phyloP scores from a whole-genome alignment of 2,329 filamentous ascomycete species.

The Claviceps capensis region DNA sequence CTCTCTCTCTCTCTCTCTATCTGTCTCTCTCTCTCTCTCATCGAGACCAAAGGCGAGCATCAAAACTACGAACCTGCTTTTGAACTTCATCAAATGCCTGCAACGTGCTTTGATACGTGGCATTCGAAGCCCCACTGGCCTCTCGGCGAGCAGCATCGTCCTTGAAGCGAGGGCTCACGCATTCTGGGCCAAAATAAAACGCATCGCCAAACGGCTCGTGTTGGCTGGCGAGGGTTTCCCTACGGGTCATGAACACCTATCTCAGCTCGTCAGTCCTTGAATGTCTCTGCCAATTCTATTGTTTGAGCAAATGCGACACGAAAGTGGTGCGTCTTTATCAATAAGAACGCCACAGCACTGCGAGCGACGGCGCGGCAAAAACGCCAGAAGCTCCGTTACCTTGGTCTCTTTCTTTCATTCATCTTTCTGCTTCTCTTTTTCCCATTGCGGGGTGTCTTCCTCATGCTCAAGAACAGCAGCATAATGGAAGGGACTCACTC shows the following conservation, averaged over 20 bases:
- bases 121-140: slow-evolving; percentile 52
- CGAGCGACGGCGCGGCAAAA: too few species aligned
- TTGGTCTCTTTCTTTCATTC: neutral
- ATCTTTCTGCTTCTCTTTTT: neutral
- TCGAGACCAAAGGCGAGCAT: too few species aligned
- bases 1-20: too few species aligned
- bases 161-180: slow-evolving; percentile 66
- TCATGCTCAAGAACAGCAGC: neutral
- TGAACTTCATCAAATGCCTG: slow-evolving; percentile 59
- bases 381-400: too few species aligned
- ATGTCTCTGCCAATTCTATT: neutral
- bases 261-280: neutral
- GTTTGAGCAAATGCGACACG: too few species aligned
- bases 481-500: slow-evolving; percentile 40
- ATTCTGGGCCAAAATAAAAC: slow-evolving; percentile 90
- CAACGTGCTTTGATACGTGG: slow-evolving; percentile 66
- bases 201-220: slow-evolving; percentile 97
- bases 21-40: too few species aligned
- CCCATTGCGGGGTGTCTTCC: too few species aligned
- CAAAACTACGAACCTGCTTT: slow-evolving; percentile 48
- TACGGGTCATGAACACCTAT: slow-evolving; percentile 92
- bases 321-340: too few species aligned
- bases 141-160: slow-evolving; percentile 43
- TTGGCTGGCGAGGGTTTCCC: slow-evolving; percentile 65
- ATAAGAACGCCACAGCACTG: too few species aligned